Percentiles rank a stretch among this genome's conserved stretches.
These are phyloP conservation scores for Lyophyllum semitale DNA, from an alignment of 768 basidiomycete genomes.

Conservation along the genomic window DNA sequence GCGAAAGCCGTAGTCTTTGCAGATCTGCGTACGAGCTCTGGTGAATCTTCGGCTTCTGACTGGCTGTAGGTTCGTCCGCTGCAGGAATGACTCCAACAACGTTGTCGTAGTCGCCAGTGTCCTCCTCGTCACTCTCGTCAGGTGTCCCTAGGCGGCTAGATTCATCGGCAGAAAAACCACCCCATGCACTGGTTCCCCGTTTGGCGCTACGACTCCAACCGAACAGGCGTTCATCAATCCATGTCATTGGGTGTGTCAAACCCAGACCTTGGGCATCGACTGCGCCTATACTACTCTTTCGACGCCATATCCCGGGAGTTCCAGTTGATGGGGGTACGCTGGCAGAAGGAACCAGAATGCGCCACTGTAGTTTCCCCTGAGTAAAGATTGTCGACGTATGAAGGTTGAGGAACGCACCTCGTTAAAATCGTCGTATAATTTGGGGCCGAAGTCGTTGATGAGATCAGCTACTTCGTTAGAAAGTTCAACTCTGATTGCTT, in stretches of 20 bases:
- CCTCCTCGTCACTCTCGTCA: constrained; percentile 83
- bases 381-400: constrained; percentile 10
- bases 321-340: constrained; percentile 80
- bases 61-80: constrained; percentile 44
- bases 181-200: constrained; percentile 89
- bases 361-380: constrained; percentile 47
- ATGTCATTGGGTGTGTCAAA: constrained; percentile 90
- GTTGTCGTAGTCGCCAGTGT: constrained; percentile 89
- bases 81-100: constrained; percentile 67
- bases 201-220: constrained; percentile 83
- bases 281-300: constrained; percentile 79
- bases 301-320: constrained; percentile 72
- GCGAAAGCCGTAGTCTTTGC: constrained; percentile 57
- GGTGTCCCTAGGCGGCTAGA: constrained; percentile 68
- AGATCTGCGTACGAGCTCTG: constrained; percentile 83
- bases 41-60: constrained; percentile 55
- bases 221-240: constrained; percentile 93
- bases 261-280: constrained; percentile 86
- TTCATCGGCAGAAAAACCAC: constrained; percentile 56
- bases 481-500: constrained; percentile 70
- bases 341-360: constrained; percentile 83
- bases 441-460: constrained; percentile 88
- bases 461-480: constrained; percentile 83
- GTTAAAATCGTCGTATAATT: constrained; percentile 85
- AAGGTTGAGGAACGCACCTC: constrained; percentile 45